Percentiles rank a stretch among this genome's conserved stretches.
phyloP scores from a whole-genome alignment of 2,329 filamentous ascomycete genomes.

The Penicillium sclerotigenum region DNA sequence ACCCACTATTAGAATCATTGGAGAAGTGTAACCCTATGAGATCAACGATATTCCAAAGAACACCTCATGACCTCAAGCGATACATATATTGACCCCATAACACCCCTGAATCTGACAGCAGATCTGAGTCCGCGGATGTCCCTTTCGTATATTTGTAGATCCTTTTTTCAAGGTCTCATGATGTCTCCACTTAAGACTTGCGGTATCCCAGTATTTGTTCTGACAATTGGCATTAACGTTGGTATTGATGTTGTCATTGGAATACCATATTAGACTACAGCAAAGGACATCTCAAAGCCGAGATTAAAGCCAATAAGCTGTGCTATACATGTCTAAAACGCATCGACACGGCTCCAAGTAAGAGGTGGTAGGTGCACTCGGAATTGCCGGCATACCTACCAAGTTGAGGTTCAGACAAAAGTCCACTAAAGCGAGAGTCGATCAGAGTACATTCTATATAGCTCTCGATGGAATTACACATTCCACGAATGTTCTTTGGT shows the following conservation, averaged over 20 bases:
- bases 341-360: not conserved
- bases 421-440: conserved; percentile 11
- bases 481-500: conserved; percentile 8
- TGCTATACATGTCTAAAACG: not conserved
- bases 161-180: conserved; percentile 27
- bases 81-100: not conserved
- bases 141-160: not conserved
- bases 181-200: conserved; percentile 14
- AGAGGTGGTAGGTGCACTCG: conserved; percentile 11
- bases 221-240: not conserved
- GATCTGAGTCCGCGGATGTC: conserved; percentile 7
- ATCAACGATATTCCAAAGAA: not conserved
- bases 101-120: conserved; percentile 26
- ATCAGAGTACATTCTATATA: not conserved
- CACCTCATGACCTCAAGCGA: not conserved
- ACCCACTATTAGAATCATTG: not conserved
- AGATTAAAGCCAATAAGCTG: not conserved
- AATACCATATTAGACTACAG: not conserved
- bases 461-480: not conserved
- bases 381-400: conserved; percentile 11
- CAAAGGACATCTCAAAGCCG: not conserved
- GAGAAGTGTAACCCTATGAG: not conserved
- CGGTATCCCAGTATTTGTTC: conserved; percentile 1
- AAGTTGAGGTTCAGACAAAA: not conserved
- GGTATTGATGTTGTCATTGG: too few relatives aligned